A percentile compares a stretch with the other conserved stretches of the same genome.
phyloP scores from a whole-genome alignment of 139 green algal species.

The Chara braunii region DNA sequence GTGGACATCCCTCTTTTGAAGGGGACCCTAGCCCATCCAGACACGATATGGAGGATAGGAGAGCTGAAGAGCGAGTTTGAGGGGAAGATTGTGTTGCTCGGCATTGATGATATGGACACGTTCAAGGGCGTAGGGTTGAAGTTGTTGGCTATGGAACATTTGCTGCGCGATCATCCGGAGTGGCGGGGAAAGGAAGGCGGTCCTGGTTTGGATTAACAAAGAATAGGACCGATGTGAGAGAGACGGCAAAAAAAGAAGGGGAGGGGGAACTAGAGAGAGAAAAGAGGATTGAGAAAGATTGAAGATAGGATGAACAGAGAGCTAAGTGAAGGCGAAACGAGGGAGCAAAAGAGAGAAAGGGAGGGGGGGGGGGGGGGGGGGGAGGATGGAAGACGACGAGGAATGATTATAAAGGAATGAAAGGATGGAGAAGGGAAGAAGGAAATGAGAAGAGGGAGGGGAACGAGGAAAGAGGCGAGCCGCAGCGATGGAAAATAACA shows the following conservation, averaged over 20 bases:
- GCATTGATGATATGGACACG: constrained; percentile 91
- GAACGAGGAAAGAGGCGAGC: no score
- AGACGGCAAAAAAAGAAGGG: constrained; percentile 53
- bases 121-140: constrained; percentile 91
- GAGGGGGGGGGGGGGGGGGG: no score
- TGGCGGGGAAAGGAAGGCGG: constrained; percentile 65
- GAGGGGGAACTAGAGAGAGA: no score
- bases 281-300: no score
- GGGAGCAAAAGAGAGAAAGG: no score
- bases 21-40: constrained; percentile 67
- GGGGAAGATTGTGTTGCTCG: constrained; percentile 67
- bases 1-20: constrained; percentile 78
- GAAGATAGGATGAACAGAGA: no score
- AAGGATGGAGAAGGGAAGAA: no score
- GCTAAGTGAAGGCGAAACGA: no score
- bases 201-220: constrained; percentile 74
- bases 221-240: constrained; percentile 64
- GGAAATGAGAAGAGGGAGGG: no score
- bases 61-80: constrained; percentile 74
- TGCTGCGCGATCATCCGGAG: constrained; percentile 81
- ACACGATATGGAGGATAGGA: constrained; percentile 80
- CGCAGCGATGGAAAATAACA: no score
- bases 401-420: no score
- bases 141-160: constrained; percentile 65
- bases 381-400: no score